Conservation (phyloP, 441 rosid genomes). For the Melastoma candidum region DNA sequence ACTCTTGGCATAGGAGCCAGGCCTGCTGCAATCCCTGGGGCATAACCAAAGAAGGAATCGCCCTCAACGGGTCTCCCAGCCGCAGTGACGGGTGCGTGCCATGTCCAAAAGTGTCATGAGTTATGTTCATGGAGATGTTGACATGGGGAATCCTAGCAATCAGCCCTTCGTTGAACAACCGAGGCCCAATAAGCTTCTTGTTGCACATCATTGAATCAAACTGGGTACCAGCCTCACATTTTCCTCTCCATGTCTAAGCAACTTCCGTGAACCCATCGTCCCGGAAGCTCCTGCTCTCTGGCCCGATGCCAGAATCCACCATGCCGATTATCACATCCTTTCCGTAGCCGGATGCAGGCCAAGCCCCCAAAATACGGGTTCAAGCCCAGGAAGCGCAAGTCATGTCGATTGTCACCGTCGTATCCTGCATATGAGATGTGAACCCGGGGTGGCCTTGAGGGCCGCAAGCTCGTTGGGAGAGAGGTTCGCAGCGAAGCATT, state of each 20-base stretch:
- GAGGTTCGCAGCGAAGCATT: constrained; percentile 49
- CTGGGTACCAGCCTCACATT: constrained; percentile 29
- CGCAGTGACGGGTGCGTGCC: constrained; percentile 37
- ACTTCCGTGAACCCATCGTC: constrained; percentile 27
- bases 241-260: constrained; percentile 33
- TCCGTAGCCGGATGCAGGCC: constrained; percentile 31
- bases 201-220: constrained; percentile 33
- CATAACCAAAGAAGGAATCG: constrained; percentile 29
- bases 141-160: constrained; percentile 23
- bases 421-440: constrained; percentile 30
- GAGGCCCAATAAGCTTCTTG: constrained; percentile 35
- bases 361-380: constrained; percentile 22
- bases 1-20: constrained; percentile 27
- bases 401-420: constrained; percentile 30
- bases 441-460: constrained; percentile 32
- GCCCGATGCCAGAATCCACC: constrained; percentile 36
- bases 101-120: constrained; percentile 27
- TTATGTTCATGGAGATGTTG: constrained; percentile 33
- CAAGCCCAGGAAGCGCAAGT: constrained; percentile 33
- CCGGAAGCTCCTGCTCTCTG: constrained; percentile 26
- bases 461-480: constrained; percentile 31
- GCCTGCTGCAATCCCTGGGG: constrained; percentile 24
- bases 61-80: constrained; percentile 23
- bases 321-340: constrained; percentile 29
- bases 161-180: constrained; percentile 29